Percentiles rank a stretch among this genome's conserved stretches.
Conservation (phyloP, 1,284 basidiomycete genomes). For the Ganoderma meredithae region DNA sequence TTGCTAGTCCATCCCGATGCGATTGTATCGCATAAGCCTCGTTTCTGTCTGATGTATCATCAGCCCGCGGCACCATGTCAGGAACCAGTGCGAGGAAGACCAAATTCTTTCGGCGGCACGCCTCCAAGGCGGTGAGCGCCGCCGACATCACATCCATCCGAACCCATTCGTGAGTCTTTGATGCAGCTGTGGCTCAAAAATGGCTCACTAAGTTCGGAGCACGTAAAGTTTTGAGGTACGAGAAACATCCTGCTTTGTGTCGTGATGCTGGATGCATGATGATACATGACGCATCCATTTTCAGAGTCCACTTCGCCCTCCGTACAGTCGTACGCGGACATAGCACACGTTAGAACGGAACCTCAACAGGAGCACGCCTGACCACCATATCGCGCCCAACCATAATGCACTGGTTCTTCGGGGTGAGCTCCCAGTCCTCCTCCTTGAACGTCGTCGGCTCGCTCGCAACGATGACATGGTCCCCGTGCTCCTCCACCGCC, state of each 20-base stretch:
- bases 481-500: slow-evolving; percentile 40
- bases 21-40: neutral
- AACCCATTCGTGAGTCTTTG: neutral
- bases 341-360: slow-evolving; percentile 27
- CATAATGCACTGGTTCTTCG: slow-evolving; percentile 44
- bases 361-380: slow-evolving; percentile 32
- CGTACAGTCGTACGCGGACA: neutral
- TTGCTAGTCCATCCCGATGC: neutral
- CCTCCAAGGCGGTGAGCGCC: neutral
- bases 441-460: slow-evolving; percentile 46
- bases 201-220: neutral
- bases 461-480: slow-evolving; percentile 46
- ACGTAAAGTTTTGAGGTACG: neutral
- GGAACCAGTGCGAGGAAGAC: neutral
- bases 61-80: neutral
- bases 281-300: neutral
- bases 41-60: neutral
- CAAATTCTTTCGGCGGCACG: neutral
- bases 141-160: neutral
- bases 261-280: neutral
- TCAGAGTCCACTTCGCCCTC: neutral
- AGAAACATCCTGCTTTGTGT: neutral
- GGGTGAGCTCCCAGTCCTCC: slow-evolving; percentile 44
- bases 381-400: slow-evolving; percentile 42
- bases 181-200: neutral